Percentiles rank a stretch among this genome's conserved stretches.
Conservation (phyloP, 805 yeast species). For the Kluyveromyces aestuarii region DNA sequence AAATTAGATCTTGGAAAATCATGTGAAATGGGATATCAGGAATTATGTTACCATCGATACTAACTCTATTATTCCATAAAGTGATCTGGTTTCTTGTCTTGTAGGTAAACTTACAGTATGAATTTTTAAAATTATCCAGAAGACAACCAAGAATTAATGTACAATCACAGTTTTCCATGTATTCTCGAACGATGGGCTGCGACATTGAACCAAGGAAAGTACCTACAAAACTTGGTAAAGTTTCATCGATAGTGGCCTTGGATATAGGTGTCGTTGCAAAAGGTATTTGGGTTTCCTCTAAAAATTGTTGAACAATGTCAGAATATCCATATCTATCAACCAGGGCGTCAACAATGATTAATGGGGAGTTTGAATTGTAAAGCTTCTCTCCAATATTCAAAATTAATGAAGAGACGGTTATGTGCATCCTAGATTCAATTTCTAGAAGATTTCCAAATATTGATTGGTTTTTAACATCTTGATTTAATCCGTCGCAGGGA, state of each 20-base stretch:
- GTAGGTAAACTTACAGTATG: constrained; percentile 44
- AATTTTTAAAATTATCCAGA: constrained; percentile 50
- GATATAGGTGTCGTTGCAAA: constrained; percentile 50
- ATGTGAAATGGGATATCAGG: constrained; percentile 47
- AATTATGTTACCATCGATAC: constrained; percentile 41
- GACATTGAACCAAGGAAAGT: constrained; percentile 54
- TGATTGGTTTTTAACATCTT: constrained; percentile 21
- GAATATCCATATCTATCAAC: constrained; percentile 47
- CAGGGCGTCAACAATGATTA: constrained; percentile 55
- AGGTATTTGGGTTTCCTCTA: constrained; percentile 39
- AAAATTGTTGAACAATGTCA: constrained; percentile 33
- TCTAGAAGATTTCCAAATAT: background rate
- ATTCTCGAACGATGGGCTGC: constrained; percentile 35
- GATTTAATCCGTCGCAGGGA: constrained; percentile 3
- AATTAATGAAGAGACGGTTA: constrained; percentile 12
- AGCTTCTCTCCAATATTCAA: constrained; percentile 41
- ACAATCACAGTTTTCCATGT: constrained; percentile 47
- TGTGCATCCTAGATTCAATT: background rate
- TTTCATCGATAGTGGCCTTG: constrained; percentile 56
- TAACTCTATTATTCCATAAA: constrained; percentile 47
- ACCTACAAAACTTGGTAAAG: constrained; percentile 46
- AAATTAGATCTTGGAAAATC: constrained; percentile 23
- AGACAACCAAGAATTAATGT: constrained; percentile 57
- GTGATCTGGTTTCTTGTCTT: constrained; percentile 45
- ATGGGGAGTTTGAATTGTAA: constrained; percentile 42